These are phyloP conservation scores for Glycine soja DNA, from an alignment of 306 rosid species.

Conservation along the genomic window DNA sequence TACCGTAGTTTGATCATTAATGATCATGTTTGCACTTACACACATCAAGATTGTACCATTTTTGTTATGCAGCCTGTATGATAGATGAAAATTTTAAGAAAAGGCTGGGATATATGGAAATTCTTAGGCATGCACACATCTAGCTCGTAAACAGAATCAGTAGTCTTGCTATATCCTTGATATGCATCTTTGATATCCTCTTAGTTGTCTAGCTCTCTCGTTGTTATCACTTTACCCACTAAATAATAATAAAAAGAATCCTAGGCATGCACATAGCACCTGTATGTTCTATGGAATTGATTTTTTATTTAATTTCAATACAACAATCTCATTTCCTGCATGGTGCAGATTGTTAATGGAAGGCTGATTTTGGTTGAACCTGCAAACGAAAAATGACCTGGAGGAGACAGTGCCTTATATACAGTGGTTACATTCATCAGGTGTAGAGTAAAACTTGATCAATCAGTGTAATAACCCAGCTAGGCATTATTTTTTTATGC, in stretches of 20 bases:
- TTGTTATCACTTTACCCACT: not conserved
- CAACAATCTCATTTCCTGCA: not conserved
- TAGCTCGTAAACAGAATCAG: too few relatives aligned
- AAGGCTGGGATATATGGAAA: not conserved
- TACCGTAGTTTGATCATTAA: not conserved
- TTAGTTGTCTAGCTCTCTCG: not conserved
- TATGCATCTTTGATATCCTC: not conserved
- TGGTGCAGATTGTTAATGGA: conserved; percentile 72
- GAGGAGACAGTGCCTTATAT: not conserved
- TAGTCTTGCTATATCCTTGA: not conserved
- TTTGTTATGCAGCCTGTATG: not conserved
- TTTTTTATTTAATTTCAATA: not conserved
- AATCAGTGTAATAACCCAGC: not conserved
- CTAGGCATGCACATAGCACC: not conserved
- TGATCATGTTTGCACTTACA: not conserved
- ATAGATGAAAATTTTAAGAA: not conserved
- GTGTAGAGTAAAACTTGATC: not conserved
- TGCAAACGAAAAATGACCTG: conserved; percentile 40
- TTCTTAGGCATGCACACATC: not conserved
- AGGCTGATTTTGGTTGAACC: conserved; percentile 78
- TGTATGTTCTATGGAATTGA: conserved; percentile 16
- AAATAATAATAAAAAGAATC: not conserved
- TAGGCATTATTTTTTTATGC: not conserved
- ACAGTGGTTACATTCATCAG: not conserved
- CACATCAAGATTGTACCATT: not conserved